Conservation (phyloP, 2,329 filamentous ascomycete genomes). For the Aspergillus sp. region DNA sequence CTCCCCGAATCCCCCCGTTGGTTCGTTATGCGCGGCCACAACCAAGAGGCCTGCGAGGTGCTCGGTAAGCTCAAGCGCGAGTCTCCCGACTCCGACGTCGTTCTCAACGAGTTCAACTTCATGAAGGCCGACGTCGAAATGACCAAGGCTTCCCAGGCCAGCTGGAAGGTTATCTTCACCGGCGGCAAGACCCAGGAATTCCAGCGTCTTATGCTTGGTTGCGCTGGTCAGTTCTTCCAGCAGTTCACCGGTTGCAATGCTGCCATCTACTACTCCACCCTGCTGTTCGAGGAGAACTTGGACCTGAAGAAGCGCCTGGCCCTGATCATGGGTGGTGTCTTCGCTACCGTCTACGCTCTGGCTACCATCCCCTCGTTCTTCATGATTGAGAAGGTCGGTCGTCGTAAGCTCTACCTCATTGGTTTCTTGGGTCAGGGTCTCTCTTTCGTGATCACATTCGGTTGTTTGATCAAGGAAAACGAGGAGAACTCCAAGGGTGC, state of each 20-base stretch:
- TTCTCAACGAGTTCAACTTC: conserved; percentile 32
- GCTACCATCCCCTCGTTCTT: conserved; percentile 29
- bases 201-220: conserved; percentile 31
- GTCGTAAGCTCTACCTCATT: conserved; percentile 36
- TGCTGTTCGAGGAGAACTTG: conserved; percentile 45
- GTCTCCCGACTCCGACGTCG: conserved; percentile 35
- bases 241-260: conserved; percentile 49
- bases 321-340: conserved; percentile 28
- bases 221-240: conserved; percentile 39
- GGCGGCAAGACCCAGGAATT: conserved; percentile 33
- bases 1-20: conserved; percentile 57
- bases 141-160: conserved; percentile 32
- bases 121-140: conserved; percentile 47
- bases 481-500: conserved; percentile 32
- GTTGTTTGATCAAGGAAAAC: conserved; percentile 29
- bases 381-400: conserved; percentile 40
- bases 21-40: conserved; percentile 52
- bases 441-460: conserved; percentile 34
- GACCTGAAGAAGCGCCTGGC: conserved; percentile 19
- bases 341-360: conserved; percentile 27
- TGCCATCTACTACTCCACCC: conserved; percentile 46
- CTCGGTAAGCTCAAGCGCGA: conserved; percentile 47
- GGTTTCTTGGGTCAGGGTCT: conserved; percentile 36
- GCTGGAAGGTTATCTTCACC: conserved; percentile 28
- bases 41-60: conserved; percentile 48